Conservation (phyloP, 495 filamentous ascomycete genomes). For the Penicillium pulvis region DNA sequence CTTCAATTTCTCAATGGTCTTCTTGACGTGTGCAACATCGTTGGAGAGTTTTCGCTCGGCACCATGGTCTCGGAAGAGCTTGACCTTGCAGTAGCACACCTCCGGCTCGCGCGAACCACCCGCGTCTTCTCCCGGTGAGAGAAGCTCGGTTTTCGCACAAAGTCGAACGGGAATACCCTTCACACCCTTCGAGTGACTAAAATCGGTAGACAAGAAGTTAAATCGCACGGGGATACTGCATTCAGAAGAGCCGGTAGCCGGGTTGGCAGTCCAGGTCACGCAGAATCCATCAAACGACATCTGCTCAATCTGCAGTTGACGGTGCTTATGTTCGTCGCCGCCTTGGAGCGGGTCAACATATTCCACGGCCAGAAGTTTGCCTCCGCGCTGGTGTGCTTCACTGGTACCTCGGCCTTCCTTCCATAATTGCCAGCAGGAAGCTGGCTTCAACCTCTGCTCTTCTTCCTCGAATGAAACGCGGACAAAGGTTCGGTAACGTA, state of each 20-base stretch:
- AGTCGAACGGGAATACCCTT: slow-evolving; percentile 91
- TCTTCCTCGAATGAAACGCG: slow-evolving; percentile 94
- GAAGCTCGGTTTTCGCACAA: slow-evolving; percentile 81
- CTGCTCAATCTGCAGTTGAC: slow-evolving; percentile 74
- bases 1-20: slow-evolving; percentile 90
- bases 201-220: slow-evolving; percentile 96
- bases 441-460: slow-evolving; percentile 76
- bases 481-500: slow-evolving; percentile 79
- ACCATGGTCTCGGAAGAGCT: slow-evolving; percentile 92
- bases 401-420: slow-evolving; percentile 88
- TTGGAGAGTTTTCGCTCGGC: slow-evolving; percentile 93
- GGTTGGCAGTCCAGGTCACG: slow-evolving; percentile 77
- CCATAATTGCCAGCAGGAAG: slow-evolving; percentile 90
- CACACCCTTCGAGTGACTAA: slow-evolving; percentile 94
- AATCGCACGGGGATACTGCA: slow-evolving; percentile 85
- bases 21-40: slow-evolving; percentile 85
- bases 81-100: slow-evolving; percentile 89
- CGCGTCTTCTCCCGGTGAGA: slow-evolving; percentile 40
- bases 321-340: slow-evolving; percentile 64
- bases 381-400: slow-evolving; percentile 85
- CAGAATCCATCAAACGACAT: slow-evolving; percentile 90
- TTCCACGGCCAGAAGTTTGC: slow-evolving; percentile 87
- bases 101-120: slow-evolving; percentile 55
- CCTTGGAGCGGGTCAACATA: slow-evolving; percentile 76
- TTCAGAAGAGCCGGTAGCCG: slow-evolving; percentile 59